phyloP scores from a whole-genome alignment of 2,329 filamentous ascomycete genomes.

The Botrytis tulipae region DNA sequence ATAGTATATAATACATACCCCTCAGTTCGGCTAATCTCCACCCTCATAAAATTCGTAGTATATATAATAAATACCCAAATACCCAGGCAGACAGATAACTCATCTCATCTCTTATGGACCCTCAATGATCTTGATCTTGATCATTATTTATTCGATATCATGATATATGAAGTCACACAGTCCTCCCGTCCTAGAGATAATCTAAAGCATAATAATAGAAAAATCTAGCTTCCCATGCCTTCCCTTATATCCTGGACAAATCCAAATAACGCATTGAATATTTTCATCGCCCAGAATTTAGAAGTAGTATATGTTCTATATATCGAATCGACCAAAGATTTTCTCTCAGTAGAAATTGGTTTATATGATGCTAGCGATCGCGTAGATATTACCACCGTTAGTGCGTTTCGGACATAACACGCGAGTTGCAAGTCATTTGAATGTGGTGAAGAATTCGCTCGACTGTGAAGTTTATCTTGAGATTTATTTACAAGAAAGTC shows the following conservation, averaged over 20 bases:
- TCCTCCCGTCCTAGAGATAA: background rate
- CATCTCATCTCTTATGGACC: background rate
- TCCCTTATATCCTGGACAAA: rapidly evolving
- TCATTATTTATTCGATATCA: background rate
- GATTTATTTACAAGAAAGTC: background rate
- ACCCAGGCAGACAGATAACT: background rate
- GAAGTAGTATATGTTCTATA: background rate
- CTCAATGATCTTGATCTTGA: background rate
- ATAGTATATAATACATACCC: background rate
- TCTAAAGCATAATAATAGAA: background rate
- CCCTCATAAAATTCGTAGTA: background rate
- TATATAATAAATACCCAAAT: no score
- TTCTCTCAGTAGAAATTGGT: rapidly evolving
- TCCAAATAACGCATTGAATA: background rate
- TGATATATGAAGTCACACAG: no score
- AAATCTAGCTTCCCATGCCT: background rate
- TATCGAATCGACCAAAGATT: rapidly evolving
- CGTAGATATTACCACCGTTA: background rate
- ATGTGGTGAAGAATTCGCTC: background rate
- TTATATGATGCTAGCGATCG: background rate
- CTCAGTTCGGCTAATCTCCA: background rate
- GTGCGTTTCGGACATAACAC: background rate
- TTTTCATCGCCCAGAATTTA: background rate
- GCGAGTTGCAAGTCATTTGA: background rate
- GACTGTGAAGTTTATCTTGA: background rate